phyloP scores from a whole-genome alignment of 257 asterid species.

The Ehretia macrophylla region DNA sequence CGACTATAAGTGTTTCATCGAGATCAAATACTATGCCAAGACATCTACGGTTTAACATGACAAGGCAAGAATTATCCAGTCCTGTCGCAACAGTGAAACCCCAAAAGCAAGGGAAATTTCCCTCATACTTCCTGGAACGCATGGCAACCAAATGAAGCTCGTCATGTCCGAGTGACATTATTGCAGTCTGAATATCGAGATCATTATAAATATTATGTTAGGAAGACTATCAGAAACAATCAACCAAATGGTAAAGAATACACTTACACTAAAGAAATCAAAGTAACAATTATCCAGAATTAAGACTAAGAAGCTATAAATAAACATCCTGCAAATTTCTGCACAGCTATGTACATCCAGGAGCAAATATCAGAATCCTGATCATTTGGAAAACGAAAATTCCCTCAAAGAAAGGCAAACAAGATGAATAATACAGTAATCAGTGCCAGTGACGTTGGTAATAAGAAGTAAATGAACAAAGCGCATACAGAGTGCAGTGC shows the following conservation, averaged over 20 bases:
- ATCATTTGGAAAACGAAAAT: no score
- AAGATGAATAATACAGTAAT: no score
- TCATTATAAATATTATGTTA: slow-evolving; percentile 8
- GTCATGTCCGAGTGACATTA: slow-evolving; percentile 59
- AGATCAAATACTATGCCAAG: slow-evolving; percentile 97
- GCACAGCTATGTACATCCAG: no score
- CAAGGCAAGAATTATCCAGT: slow-evolving; percentile 76
- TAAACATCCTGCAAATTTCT: no score
- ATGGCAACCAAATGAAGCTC: slow-evolving; percentile 94
- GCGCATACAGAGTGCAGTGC: no score
- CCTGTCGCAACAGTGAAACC: slow-evolving; percentile 70
- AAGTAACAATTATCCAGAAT: not conserved
- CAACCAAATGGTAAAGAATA: not conserved
- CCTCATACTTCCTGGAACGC: slow-evolving; percentile 71
- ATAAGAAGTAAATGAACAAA: no score
- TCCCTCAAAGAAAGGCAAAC: no score
- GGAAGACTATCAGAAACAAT: not conserved
- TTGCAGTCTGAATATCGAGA: slow-evolving; percentile 61
- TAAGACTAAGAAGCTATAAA: no score
- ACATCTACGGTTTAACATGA: slow-evolving; percentile 90
- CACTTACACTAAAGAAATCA: slow-evolving; percentile 1
- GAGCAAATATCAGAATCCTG: no score
- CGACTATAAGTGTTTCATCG: slow-evolving; percentile 95
- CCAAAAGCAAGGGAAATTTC: slow-evolving; percentile 78
- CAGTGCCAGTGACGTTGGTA: no score